phyloP scores from a whole-genome alignment of 371 early-diverging fungal species.

The Blakeslea trispora region DNA sequence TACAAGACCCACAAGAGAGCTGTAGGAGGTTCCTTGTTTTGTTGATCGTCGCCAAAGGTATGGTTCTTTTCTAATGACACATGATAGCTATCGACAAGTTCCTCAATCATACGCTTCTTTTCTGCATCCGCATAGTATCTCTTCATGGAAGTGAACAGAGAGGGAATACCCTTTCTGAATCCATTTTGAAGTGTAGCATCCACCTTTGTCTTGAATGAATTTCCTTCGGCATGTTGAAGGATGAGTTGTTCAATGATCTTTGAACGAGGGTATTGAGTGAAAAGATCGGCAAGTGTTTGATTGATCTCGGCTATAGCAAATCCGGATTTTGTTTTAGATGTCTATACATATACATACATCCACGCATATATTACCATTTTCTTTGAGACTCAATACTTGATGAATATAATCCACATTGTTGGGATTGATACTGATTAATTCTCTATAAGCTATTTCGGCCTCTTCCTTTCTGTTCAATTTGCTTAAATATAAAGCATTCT shows the following conservation, averaged over 20 bases:
- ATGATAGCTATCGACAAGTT: conserved; percentile 62
- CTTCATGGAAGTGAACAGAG: conserved; percentile 83
- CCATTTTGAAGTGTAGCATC: conserved; percentile 68
- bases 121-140: conserved; percentile 67
- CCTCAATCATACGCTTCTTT: conserved; percentile 69
- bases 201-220: conserved; percentile 64
- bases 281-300: conserved; percentile 61
- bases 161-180: conserved; percentile 92
- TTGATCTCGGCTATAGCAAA: conserved; percentile 25
- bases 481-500: conserved; percentile 70
- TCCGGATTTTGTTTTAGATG: too few relatives aligned
- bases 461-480: conserved; percentile 68
- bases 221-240: conserved; percentile 73
- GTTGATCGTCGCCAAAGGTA: conserved; percentile 43
- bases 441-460: conserved; percentile 74
- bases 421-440: conserved; percentile 80
- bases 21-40: conserved; percentile 82
- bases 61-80: conserved; percentile 54
- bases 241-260: conserved; percentile 77
- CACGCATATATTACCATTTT: conserved; percentile 25
- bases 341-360: neutral
- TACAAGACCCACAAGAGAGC: conserved; percentile 86
- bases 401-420: conserved; percentile 74
- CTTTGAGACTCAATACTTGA: conserved; percentile 60
- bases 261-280: conserved; percentile 78